Evolutionary conservation across 1,284 basidiomycete species (phyloP).

Genomic region (Fomes fomentarius): DNA sequence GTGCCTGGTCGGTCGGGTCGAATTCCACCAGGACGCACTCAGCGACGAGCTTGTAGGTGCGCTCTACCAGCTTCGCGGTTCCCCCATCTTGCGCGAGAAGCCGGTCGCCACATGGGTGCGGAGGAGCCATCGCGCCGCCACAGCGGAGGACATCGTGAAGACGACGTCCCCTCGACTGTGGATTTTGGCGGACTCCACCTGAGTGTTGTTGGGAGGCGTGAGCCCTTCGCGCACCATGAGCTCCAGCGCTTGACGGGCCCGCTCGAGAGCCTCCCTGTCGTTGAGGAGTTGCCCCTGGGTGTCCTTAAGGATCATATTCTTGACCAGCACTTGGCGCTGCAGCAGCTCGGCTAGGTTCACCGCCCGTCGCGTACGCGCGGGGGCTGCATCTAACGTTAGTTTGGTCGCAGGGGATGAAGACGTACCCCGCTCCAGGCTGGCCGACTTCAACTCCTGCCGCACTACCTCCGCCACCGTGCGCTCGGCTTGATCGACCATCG

Average conservation of each 20-base stretch:
- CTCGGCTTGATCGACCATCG: background rate
- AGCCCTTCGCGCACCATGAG: background rate
- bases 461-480: background rate
- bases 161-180: background rate
- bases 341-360: background rate
- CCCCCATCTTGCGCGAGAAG: constrained; percentile 9
- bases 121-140: background rate
- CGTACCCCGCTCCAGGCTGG: background rate
- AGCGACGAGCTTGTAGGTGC: constrained; percentile 4
- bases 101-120: background rate
- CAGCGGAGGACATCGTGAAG: background rate
- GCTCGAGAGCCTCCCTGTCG: background rate
- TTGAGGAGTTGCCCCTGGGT: background rate
- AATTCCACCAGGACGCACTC: constrained; percentile 2
- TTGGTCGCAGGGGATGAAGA: background rate
- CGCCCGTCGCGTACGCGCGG: background rate
- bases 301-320: background rate
- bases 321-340: constrained; percentile 6
- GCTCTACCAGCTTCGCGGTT: background rate
- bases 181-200: background rate
- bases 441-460: background rate
- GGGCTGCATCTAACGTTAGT: constrained; percentile 3
- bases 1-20: background rate
- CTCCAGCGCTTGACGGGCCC: background rate
- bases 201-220: background rate